phyloP scores from a whole-genome alignment of 257 asterid genomes.

The Solanum microdontum region DNA sequence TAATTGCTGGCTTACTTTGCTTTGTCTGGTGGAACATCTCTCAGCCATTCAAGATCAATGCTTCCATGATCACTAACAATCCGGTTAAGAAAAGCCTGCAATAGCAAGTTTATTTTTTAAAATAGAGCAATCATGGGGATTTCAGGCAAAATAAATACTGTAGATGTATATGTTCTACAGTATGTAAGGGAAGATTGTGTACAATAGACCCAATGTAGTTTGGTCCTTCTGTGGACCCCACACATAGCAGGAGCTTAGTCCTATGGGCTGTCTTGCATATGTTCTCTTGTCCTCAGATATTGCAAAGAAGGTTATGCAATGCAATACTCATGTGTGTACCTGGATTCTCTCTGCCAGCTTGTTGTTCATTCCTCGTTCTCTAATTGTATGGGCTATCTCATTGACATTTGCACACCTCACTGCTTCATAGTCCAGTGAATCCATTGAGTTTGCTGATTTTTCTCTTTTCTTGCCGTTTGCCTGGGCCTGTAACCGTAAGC shows the following conservation, averaged over 20 bases:
- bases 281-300: not conserved
- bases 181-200: not conserved
- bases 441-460: conserved; percentile 46
- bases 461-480: conserved; percentile 36
- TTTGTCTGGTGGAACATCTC: conserved; percentile 88
- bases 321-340: conserved; percentile 22
- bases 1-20: conserved; percentile 56
- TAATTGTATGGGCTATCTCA: conserved; percentile 75
- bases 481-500: conserved; percentile 42
- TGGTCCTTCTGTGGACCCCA: not conserved
- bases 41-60: conserved; percentile 87
- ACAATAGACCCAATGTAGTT: not conserved
- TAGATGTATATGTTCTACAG: not conserved
- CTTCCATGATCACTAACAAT: conserved; percentile 79
- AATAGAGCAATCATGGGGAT: conserved; percentile 9
- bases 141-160: not conserved
- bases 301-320: not conserved
- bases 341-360: conserved; percentile 83
- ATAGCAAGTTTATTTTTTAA: conserved; percentile 6
- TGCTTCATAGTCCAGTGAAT: conserved; percentile 95
- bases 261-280: not conserved
- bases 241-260: not conserved
- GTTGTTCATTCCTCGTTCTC: conserved; percentile 96
- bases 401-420: conserved; percentile 68
- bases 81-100: conserved; percentile 84